Evolutionary conservation across 805 yeast genomes (phyloP).

Genomic region (Hagleromyces aurorensis): DNA sequence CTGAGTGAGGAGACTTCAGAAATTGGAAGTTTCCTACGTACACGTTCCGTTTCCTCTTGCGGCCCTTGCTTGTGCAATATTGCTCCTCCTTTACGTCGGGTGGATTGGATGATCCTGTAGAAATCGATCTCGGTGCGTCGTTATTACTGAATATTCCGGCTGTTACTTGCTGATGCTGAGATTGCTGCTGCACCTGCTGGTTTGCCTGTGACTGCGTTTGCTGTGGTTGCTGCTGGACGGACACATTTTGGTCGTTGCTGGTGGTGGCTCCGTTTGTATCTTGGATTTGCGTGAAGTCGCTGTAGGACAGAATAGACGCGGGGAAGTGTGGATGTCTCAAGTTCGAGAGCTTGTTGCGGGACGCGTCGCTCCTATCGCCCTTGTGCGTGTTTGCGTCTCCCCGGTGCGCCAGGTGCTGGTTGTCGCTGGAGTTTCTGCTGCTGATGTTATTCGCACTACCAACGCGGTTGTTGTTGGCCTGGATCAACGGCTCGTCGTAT

Average conservation of each 20-base stretch:
- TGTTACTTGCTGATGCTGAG: too few relatives aligned
- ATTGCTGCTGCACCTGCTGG: too few relatives aligned
- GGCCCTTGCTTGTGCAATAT: slow-evolving; percentile 9
- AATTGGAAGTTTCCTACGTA: slow-evolving; percentile 32
- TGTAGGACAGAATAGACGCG: slow-evolving; percentile 5
- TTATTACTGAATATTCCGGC: too few relatives aligned
- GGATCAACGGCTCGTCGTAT: too few relatives aligned
- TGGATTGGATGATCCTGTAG: too few relatives aligned
- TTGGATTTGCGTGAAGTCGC: slow-evolving; percentile 5
- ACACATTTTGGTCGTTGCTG: slow-evolving; percentile 1
- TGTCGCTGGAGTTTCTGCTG: slow-evolving; percentile 1
- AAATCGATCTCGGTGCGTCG: too few relatives aligned
- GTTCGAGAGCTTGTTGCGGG: slow-evolving; percentile 3
- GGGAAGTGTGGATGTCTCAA: slow-evolving; percentile 5
- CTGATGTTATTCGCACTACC: slow-evolving; percentile 1
- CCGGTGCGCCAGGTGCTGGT: slow-evolving; percentile 1
- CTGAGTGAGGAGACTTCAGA: slow-evolving; percentile 38
- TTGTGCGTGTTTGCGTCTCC: slow-evolving; percentile 4
- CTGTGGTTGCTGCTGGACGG: slow-evolving; percentile 1
- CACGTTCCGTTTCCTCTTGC: slow-evolving; percentile 20
- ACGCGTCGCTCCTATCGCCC: slow-evolving; percentile 4
- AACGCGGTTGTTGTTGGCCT: not conserved
- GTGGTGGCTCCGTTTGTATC: slow-evolving; percentile 1
- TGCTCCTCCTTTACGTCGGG: slow-evolving; percentile 10
- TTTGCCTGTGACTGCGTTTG: too few relatives aligned